Conservation (phyloP, 2,329 filamentous ascomycete genomes). For the Pseudogymnoascus destructans region DNA sequence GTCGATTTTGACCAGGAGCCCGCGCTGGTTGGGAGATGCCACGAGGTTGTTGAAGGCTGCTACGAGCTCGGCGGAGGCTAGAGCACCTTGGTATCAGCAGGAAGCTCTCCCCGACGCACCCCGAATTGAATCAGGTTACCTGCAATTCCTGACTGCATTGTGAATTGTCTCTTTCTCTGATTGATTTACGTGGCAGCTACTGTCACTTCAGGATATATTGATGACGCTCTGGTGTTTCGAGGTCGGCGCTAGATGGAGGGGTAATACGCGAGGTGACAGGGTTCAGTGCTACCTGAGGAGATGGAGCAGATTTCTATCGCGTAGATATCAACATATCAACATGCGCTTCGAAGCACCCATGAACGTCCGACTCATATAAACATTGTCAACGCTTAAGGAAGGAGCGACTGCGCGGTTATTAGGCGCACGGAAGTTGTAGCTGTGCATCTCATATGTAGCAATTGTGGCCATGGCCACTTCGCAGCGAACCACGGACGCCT, state of each 20-base stretch:
- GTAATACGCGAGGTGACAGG: constrained; percentile 7
- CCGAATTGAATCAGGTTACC: constrained; percentile 32
- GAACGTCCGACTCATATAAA: background rate
- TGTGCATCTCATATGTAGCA: background rate
- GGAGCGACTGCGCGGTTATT: background rate
- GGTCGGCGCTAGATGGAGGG: constrained; percentile 2
- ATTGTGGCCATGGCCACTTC: constrained; percentile 4
- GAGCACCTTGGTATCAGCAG: constrained; percentile 6
- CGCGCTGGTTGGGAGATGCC: constrained; percentile 47
- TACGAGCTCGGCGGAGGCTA: constrained; percentile 67
- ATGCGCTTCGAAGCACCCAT: background rate
- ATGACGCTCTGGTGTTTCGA: constrained; percentile 7
- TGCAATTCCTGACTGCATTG: constrained; percentile 69
- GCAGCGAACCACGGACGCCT: background rate
- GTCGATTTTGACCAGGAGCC: constrained; percentile 57
- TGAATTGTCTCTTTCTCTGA: constrained; percentile 19
- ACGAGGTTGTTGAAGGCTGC: constrained; percentile 60
- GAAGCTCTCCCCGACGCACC: background rate
- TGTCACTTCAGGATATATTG: background rate
- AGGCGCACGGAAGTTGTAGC: background rate
- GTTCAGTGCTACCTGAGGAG: constrained; percentile 8
- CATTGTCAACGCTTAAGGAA: background rate
- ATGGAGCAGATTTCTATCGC: constrained; percentile 7
- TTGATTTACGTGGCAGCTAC: constrained; percentile 1
- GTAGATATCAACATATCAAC: background rate